phyloP scores from a whole-genome alignment of 2,329 filamentous ascomycete genomes.

The Neopestalotiopsis sp. region DNA sequence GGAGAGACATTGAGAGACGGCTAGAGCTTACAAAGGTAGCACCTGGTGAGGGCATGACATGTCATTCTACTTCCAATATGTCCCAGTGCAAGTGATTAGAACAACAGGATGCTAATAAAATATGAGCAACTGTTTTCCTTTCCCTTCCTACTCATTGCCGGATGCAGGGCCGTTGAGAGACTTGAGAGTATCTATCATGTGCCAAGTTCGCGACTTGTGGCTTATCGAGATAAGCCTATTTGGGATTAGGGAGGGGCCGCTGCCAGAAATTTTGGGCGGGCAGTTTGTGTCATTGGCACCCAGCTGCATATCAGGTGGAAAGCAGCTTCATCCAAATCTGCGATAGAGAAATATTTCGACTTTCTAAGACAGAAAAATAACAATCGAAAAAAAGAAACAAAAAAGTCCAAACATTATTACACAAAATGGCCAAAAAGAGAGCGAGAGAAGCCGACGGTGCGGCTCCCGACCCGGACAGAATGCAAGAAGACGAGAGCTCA shows the following conservation, averaged over 20 bases:
- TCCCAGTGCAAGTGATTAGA: no score
- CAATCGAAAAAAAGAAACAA: background rate
- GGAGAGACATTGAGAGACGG: no score
- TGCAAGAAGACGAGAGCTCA: constrained; percentile 54
- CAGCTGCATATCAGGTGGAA: background rate
- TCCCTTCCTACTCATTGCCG: no score
- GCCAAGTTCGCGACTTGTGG: background rate
- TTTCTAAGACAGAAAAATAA: background rate
- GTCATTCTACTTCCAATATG: no score
- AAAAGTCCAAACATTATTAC: background rate
- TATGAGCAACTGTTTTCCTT: no score
- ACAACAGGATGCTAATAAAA: no score
- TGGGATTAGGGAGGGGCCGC: constrained; percentile 14
- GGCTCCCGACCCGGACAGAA: constrained; percentile 51
- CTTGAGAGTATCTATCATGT: background rate
- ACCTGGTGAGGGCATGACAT: no score
- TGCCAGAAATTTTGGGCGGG: constrained; percentile 17
- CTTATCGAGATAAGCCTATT: constrained; percentile 14
- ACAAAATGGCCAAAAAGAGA: constrained; percentile 55
- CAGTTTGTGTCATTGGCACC: background rate
- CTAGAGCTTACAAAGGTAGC: no score
- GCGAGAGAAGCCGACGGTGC: constrained; percentile 52
- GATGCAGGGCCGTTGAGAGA: no score
- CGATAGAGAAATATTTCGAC: background rate
- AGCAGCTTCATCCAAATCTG: background rate